These are phyloP conservation scores for Lophiostoma macrostomum DNA, from an alignment of 495 filamentous ascomycete genomes.

Conservation along the genomic window DNA sequence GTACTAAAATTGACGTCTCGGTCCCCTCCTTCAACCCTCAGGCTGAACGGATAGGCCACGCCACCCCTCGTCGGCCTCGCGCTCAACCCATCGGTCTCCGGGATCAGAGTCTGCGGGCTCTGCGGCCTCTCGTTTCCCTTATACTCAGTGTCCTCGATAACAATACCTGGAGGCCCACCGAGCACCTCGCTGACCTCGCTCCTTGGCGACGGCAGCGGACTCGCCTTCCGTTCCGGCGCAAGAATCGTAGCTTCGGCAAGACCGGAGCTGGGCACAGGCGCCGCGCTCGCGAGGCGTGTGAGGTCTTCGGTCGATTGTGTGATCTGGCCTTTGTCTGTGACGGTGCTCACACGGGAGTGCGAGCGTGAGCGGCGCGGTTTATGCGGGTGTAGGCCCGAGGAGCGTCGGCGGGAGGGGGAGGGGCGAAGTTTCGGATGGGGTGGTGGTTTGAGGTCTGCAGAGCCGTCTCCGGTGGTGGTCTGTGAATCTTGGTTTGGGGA, in stretches of 20 bases:
- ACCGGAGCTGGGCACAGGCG: constrained; percentile 9
- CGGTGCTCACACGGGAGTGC: constrained; percentile 13
- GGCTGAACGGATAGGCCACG: constrained; percentile 33
- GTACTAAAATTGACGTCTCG: constrained; percentile 30
- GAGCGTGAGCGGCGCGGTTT: constrained; percentile 7
- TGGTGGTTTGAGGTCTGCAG: constrained; percentile 1
- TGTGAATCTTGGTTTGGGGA: background rate
- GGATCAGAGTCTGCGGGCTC: constrained; percentile 21
- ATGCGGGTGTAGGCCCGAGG: background rate
- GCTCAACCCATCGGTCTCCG: constrained; percentile 17
- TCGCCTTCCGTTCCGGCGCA: constrained; percentile 17
- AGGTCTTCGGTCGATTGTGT: background rate
- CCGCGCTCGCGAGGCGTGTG: background rate
- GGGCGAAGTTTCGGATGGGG: too few species aligned
- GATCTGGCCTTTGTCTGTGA: constrained; percentile 29
- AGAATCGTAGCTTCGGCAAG: constrained; percentile 14
- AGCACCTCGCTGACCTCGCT: background rate
- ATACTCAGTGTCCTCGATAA: background rate
- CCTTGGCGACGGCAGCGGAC: constrained; percentile 2
- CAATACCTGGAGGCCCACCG: background rate
- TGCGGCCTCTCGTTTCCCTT: constrained; percentile 7
- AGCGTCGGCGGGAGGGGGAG: background rate
- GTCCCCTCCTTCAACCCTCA: constrained; percentile 22
- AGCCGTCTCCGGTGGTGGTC: background rate
- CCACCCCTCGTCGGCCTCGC: constrained; percentile 28